Evolutionary conservation across 2,329 filamentous ascomycete genomes (phyloP).

Genomic region (Botryotinia narcissicola): DNA sequence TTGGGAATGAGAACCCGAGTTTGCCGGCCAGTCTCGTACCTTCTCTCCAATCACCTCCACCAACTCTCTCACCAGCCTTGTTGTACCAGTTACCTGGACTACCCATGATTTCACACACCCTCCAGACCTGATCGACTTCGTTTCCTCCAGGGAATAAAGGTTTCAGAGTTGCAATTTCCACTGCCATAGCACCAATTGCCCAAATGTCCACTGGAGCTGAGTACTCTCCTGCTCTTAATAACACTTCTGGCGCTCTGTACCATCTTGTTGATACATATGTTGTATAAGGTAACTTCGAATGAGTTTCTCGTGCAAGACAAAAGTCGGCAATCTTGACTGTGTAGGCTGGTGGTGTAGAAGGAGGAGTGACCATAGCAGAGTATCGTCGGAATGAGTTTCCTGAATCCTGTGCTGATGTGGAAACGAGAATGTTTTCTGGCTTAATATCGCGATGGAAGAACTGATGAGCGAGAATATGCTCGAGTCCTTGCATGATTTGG

Average conservation of each 20-base stretch:
- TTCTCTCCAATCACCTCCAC: slow-evolving; percentile 96
- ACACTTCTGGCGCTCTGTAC: slow-evolving; percentile 91
- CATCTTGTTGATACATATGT: slow-evolving; percentile 98
- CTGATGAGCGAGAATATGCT: slow-evolving; percentile 94
- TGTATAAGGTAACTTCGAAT: slow-evolving; percentile 94
- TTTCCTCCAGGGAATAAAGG: slow-evolving; percentile 96
- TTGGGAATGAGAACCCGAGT: slow-evolving; percentile 96
- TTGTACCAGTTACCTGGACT: slow-evolving; percentile 98
- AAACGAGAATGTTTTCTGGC: slow-evolving; percentile 97
- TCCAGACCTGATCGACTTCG: slow-evolving; percentile 98
- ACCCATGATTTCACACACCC: slow-evolving; percentile 98
- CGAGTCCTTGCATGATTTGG: slow-evolving; percentile 92
- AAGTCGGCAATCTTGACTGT: slow-evolving; percentile 99
- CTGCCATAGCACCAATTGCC: slow-evolving; percentile 97
- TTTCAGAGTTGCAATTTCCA: slow-evolving; percentile 94
- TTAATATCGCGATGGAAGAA: slow-evolving; percentile 99
- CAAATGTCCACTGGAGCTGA: slow-evolving; percentile 98
- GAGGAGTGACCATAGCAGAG: slow-evolving; percentile 88
- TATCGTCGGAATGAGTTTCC: slow-evolving; percentile 87
- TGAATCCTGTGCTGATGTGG: slow-evolving; percentile 76
- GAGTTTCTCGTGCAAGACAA: slow-evolving; percentile 92
- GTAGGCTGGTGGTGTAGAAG: slow-evolving; percentile 88
- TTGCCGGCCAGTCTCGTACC: slow-evolving; percentile 90
- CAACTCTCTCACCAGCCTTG: slow-evolving; percentile 81
- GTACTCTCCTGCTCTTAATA: slow-evolving; percentile 91